A percentile compares a stretch with the other conserved stretches of the same genome.
These are phyloP conservation scores for Candida corydali DNA, from an alignment of 805 yeast species.

Conservation along the genomic window DNA sequence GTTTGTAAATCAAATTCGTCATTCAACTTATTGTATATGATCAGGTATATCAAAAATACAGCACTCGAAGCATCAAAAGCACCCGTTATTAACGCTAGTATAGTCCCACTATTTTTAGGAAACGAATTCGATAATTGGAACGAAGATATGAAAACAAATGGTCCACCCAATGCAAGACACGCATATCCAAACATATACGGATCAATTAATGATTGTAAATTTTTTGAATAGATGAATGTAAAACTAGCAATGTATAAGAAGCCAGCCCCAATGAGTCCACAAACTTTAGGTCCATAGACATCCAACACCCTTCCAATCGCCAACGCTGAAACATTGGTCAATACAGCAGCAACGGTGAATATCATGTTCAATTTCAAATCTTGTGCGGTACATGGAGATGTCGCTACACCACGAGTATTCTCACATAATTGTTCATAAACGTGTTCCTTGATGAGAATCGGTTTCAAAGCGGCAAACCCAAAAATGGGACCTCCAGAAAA, in stretches of 20 bases:
- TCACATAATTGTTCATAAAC: constrained; percentile 42
- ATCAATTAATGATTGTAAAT: constrained; percentile 28
- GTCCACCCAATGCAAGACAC: constrained; percentile 55
- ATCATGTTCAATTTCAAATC: constrained; percentile 54
- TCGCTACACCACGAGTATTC: constrained; percentile 10
- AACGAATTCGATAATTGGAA: constrained; percentile 56
- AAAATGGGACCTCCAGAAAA: constrained; percentile 56
- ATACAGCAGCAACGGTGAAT: constrained; percentile 55
- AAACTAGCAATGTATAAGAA: constrained; percentile 44
- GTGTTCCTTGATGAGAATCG: constrained; percentile 45
- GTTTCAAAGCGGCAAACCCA: constrained; percentile 59
- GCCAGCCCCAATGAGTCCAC: constrained; percentile 49
- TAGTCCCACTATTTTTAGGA: constrained; percentile 49
- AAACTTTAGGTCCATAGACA: constrained; percentile 47
- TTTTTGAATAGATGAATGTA: constrained; percentile 41
- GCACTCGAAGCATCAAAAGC: constrained; percentile 60
- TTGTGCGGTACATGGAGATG: constrained; percentile 47
- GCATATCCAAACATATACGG: constrained; percentile 52
- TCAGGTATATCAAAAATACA: constrained; percentile 45
- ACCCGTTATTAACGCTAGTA: constrained; percentile 52
- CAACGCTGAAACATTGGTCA: constrained; percentile 52
- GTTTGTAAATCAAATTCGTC: constrained; percentile 36
- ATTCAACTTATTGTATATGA: constrained; percentile 31
- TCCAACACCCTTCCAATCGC: constrained; percentile 48
- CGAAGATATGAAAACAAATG: constrained; percentile 52